Conservation (phyloP, 306 rosid species). For the Lathyrus tuberosus region DNA sequence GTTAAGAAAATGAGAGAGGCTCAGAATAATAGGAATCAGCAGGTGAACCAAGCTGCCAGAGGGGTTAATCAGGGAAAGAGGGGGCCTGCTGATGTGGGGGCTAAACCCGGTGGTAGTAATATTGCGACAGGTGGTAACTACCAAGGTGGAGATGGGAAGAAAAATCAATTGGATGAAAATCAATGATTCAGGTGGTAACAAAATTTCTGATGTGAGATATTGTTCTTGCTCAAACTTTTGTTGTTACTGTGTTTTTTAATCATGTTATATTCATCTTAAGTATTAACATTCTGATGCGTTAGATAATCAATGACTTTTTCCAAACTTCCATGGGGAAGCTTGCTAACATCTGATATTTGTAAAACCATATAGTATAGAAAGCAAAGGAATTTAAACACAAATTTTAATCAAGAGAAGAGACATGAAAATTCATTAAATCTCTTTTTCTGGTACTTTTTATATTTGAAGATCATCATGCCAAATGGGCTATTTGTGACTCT, state of each 20-base stretch:
- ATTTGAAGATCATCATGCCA: constrained; percentile 6
- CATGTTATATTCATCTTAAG: constrained; percentile 7
- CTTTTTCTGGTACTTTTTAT: not conserved
- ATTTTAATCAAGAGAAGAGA: constrained; percentile 8
- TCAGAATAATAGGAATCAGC: too few species aligned
- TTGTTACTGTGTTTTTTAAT: not conserved
- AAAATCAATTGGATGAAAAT: too few species aligned
- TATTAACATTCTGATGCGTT: constrained; percentile 12
- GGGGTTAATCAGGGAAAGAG: too few species aligned
- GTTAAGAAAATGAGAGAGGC: too few species aligned
- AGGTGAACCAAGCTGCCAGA: too few species aligned
- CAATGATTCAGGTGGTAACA: too few species aligned
- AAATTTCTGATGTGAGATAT: constrained; percentile 13
- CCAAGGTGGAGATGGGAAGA: too few species aligned
- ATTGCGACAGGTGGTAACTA: too few species aligned
- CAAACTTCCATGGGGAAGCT: not conserved
- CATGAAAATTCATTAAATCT: not conserved
- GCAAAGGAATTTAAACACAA: not conserved
- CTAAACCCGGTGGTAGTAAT: too few species aligned
- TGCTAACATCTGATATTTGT: constrained; percentile 17
- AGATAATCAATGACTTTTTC: constrained; percentile 16
- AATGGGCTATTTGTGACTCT: not conserved
- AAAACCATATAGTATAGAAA: not conserved
- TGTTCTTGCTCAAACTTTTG: not conserved
- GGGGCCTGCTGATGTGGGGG: too few species aligned